phyloP scores from a whole-genome alignment of 2,329 filamentous ascomycete species.

The Epichloe typhina region DNA sequence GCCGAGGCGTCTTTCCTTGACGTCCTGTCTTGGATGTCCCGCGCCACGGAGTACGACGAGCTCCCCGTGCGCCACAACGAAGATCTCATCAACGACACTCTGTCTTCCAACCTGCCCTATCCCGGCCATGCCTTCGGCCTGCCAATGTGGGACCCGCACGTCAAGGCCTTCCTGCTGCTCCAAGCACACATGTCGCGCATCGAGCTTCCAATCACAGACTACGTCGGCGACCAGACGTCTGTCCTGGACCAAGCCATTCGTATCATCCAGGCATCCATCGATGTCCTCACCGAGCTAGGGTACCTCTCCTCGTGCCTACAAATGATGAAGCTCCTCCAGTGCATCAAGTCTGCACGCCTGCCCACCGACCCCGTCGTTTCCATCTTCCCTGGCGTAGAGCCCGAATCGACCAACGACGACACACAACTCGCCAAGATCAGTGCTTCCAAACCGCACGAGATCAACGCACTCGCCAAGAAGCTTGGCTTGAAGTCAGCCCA shows the following conservation, averaged over 20 bases:
- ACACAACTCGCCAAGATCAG: constrained; percentile 30
- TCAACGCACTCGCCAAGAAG: constrained; percentile 32
- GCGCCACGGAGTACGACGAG: constrained; percentile 92
- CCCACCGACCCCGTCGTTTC: constrained; percentile 66
- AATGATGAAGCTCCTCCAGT: constrained; percentile 80
- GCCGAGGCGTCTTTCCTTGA: constrained; percentile 66
- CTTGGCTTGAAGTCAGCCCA: constrained; percentile 35
- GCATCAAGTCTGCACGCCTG: constrained; percentile 88
- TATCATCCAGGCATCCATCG: constrained; percentile 90
- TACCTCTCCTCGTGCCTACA: constrained; percentile 62
- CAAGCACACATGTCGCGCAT: constrained; percentile 93
- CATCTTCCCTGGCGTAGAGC: constrained; percentile 62
- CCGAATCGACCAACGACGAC: constrained; percentile 27
- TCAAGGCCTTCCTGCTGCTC: constrained; percentile 86
- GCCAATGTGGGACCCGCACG: constrained; percentile 97
- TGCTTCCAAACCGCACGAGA: constrained; percentile 20
- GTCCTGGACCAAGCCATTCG: constrained; percentile 94
- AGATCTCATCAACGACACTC: constrained; percentile 86
- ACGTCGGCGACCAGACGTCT: constrained; percentile 81
- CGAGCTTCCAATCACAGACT: constrained; percentile 87
- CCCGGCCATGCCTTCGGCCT: constrained; percentile 49
- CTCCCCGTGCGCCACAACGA: constrained; percentile 96
- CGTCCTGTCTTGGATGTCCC: constrained; percentile 81
- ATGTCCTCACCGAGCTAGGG: constrained; percentile 84
- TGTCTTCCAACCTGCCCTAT: constrained; percentile 67